A percentile compares a stretch with the other conserved stretches of the same genome.
These are phyloP conservation scores for Cadophora sp. DNA, from an alignment of 2,329 filamentous ascomycete genomes.

Conservation along the genomic window DNA sequence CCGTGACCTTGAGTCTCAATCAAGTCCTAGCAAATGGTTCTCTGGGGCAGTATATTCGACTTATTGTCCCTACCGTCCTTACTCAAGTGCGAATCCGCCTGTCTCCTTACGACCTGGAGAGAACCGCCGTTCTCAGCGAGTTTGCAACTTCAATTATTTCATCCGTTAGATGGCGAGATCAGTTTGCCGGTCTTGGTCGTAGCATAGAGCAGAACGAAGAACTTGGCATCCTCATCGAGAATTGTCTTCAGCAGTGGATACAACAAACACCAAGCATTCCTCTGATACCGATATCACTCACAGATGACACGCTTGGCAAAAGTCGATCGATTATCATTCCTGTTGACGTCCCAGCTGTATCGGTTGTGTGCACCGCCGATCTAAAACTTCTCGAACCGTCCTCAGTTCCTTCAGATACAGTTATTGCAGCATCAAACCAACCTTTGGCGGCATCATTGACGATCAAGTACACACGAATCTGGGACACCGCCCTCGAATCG, in stretches of 20 bases:
- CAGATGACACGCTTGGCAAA: conserved; percentile 46
- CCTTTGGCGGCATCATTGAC: conserved; percentile 68
- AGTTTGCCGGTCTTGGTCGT: conserved; percentile 58
- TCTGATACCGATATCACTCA: conserved; percentile 35
- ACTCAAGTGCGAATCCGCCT: conserved; percentile 54
- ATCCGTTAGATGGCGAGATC: conserved; percentile 54
- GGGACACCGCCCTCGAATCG: conserved; percentile 56
- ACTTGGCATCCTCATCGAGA: conserved; percentile 35
- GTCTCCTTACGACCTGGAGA: conserved; percentile 61
- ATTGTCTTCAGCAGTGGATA: conserved; percentile 40
- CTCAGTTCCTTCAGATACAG: conserved; percentile 46
- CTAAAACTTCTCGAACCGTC: conserved; percentile 58
- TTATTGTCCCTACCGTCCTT: conserved; percentile 54
- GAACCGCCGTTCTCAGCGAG: conserved; percentile 59
- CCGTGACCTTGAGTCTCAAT: conserved; percentile 54
- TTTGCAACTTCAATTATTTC: conserved; percentile 57
- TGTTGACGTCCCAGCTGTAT: conserved; percentile 85
- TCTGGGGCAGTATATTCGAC: conserved; percentile 54
- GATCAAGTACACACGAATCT: conserved; percentile 67
- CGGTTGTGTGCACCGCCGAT: conserved; percentile 82
- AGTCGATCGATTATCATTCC: conserved; percentile 79
- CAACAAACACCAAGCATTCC: conserved; percentile 36
- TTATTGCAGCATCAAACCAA: conserved; percentile 65
- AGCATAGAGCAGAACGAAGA: conserved; percentile 39
- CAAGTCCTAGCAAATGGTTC: conserved; percentile 49